phyloP scores from a whole-genome alignment of 1,284 basidiomycete species.

The Leccinum fuscescens region DNA sequence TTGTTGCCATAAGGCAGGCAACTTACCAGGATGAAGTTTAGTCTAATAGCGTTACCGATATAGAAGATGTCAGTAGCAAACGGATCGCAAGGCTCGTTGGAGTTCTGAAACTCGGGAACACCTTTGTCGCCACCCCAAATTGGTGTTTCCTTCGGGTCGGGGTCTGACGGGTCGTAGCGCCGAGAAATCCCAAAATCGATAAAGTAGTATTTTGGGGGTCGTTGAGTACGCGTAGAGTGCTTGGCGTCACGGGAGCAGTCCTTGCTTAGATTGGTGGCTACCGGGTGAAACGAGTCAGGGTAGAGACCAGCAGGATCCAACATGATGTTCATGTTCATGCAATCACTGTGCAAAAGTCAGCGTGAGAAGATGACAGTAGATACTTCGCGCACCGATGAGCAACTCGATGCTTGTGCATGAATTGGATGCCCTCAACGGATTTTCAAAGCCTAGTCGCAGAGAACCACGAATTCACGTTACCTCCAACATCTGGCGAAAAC shows the following conservation, averaged over 20 bases:
- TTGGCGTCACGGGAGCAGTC: constrained; percentile 4
- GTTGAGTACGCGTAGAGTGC: constrained; percentile 15
- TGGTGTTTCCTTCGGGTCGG: too few species aligned
- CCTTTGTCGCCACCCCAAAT: too few species aligned
- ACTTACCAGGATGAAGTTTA: too few species aligned
- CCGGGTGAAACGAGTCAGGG: constrained; percentile 10
- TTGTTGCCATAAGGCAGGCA: too few species aligned
- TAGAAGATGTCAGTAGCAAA: too few species aligned
- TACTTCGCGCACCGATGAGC: too few species aligned
- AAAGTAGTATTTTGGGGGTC: constrained; percentile 16
- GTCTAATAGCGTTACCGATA: too few species aligned
- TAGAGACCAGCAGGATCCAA: too few species aligned
- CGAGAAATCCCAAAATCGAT: background rate
- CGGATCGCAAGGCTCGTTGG: too few species aligned
- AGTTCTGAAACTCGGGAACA: too few species aligned
- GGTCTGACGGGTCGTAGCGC: background rate
- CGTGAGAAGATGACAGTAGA: constrained; percentile 2
- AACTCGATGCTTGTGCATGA: too few species aligned
- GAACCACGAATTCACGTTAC: constrained; percentile 16
- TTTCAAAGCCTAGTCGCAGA: background rate
- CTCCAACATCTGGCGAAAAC: constrained; percentile 37
- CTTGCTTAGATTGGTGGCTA: background rate
- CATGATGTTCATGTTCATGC: too few species aligned
- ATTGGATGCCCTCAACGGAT: background rate
- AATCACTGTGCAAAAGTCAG: constrained; percentile 7